Evolutionary conservation across 2,329 filamentous ascomycete genomes (phyloP).

Genomic region (Trichophyton simii): DNA sequence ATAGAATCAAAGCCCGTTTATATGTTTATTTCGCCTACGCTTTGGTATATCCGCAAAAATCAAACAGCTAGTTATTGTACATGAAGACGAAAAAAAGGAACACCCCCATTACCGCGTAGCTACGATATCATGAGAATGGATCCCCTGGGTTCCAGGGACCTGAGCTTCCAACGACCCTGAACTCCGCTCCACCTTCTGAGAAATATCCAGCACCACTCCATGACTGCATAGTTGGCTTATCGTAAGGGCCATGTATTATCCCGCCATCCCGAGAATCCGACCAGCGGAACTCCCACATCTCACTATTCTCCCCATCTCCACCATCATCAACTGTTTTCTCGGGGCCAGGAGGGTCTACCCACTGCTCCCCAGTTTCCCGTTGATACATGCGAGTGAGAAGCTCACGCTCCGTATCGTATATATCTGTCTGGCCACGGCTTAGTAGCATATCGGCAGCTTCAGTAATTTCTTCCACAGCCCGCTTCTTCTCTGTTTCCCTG

Average conservation of each 20-base stretch:
- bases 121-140: background rate
- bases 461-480: constrained; percentile 69
- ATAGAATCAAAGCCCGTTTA: constrained; percentile 1
- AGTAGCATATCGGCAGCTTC: constrained; percentile 81
- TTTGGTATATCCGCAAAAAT: background rate
- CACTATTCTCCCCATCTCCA: constrained; percentile 21
- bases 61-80: background rate
- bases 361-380: constrained; percentile 75
- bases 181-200: constrained; percentile 67
- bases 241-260: constrained; percentile 73
- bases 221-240: constrained; percentile 69
- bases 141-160: constrained; percentile 36
- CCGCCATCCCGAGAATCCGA: constrained; percentile 72
- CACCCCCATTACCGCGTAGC: too few relatives aligned
- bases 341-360: constrained; percentile 44
- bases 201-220: constrained; percentile 94
- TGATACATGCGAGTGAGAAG: constrained; percentile 69
- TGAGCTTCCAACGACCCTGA: constrained; percentile 47
- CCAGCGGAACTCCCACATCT: constrained; percentile 87
- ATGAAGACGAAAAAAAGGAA: background rate
- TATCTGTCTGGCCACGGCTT: constrained; percentile 69
- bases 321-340: constrained; percentile 15
- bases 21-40: background rate
- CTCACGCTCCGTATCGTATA: constrained; percentile 84
- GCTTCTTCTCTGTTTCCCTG: constrained; percentile 55